Percentiles rank a stretch among this genome's conserved stretches.
Evolutionary conservation across 495 filamentous ascomycete genomes (phyloP).

Genomic region (Jackrogersella minutella): DNA sequence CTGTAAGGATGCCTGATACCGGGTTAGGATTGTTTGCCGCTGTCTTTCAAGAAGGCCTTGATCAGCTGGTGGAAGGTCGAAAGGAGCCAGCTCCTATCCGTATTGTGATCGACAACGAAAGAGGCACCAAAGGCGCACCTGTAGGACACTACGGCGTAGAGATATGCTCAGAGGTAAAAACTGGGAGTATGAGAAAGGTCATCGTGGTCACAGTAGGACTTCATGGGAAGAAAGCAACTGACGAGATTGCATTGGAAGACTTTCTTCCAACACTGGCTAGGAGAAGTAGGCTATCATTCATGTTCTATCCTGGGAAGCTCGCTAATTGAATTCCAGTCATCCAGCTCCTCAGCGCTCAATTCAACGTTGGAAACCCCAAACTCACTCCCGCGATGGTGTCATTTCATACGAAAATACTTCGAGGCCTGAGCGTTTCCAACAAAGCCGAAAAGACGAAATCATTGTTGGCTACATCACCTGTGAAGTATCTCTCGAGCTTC

Average conservation of each 20-base stretch:
- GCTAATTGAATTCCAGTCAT: slow-evolving; percentile 56
- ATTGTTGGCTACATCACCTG: slow-evolving; percentile 81
- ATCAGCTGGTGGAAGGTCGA: slow-evolving; percentile 62
- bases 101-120: slow-evolving; percentile 67
- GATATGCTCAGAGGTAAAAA: slow-evolving; percentile 63
- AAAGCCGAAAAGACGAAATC: slow-evolving; percentile 67
- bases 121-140: slow-evolving; percentile 63
- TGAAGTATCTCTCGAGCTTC: slow-evolving; percentile 88
- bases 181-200: slow-evolving; percentile 50
- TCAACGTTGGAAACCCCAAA: slow-evolving; percentile 70
- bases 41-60: slow-evolving; percentile 73
- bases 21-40: slow-evolving; percentile 75
- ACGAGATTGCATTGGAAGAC: slow-evolving; percentile 72
- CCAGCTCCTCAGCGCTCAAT: slow-evolving; percentile 72
- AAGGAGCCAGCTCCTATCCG: slow-evolving; percentile 65
- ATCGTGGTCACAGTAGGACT: slow-evolving; percentile 67
- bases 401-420: slow-evolving; percentile 76
- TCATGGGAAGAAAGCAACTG: slow-evolving; percentile 68
- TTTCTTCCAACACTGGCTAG: slow-evolving; percentile 74
- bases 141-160: slow-evolving; percentile 76
- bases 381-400: slow-evolving; percentile 70
- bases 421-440: slow-evolving; percentile 69
- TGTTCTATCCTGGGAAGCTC: background rate
- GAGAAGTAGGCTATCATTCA: slow-evolving; percentile 60
- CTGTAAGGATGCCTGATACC: slow-evolving; percentile 64